phyloP scores from a whole-genome alignment of 352 stramenopile genomes.

The Globisporangium apiculatum region DNA sequence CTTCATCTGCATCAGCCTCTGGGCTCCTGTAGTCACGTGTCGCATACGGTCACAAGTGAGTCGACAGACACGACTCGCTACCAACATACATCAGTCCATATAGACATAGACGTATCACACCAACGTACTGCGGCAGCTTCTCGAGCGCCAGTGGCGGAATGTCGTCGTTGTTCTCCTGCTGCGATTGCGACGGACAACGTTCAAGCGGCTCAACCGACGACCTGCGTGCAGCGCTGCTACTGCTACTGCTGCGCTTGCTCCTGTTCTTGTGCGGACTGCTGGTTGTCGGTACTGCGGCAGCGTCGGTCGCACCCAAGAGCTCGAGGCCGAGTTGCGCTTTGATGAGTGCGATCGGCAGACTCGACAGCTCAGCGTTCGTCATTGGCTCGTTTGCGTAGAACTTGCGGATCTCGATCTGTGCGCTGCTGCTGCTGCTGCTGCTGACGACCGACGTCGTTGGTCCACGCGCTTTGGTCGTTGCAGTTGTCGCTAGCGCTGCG shows the following conservation, averaged over 20 bases:
- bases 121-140: conserved; percentile 34
- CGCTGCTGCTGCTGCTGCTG: background rate
- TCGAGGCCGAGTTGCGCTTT: conserved; percentile 70
- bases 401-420: conserved; percentile 29
- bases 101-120: conserved; percentile 13
- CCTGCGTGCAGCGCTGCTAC: no score
- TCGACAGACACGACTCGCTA: background rate
- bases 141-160: conserved; percentile 49
- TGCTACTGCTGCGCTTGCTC: conserved; percentile 2
- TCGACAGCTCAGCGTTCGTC: conserved; percentile 56
- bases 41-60: background rate
- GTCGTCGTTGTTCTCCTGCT: conserved; percentile 38
- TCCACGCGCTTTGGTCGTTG: background rate
- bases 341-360: conserved; percentile 60
- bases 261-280: conserved; percentile 1
- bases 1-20: conserved; percentile 17
- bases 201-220: background rate
- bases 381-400: conserved; percentile 67
- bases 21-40: conserved; percentile 15
- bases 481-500: background rate
- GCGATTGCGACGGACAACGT: background rate
- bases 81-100: background rate
- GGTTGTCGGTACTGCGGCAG: background rate
- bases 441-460: conserved; percentile 7
- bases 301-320: conserved; percentile 12